Conservation (phyloP, 2,329 filamentous ascomycete genomes). For the Magnaporthiopsis poae region DNA sequence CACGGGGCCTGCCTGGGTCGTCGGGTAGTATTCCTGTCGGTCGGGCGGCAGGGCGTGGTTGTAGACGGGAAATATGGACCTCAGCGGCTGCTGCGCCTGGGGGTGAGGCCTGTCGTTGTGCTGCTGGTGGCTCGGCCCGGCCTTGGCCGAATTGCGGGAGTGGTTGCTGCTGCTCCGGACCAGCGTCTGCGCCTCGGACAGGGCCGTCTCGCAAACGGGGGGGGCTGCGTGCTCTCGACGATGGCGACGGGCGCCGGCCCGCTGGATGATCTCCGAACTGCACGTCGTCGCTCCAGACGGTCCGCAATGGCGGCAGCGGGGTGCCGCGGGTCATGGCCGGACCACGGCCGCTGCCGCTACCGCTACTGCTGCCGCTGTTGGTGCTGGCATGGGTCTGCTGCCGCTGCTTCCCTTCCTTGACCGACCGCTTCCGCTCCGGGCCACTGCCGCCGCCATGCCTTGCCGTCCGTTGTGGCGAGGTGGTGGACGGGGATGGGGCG, state of each 20-base stretch:
- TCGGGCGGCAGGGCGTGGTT: constrained; percentile 57
- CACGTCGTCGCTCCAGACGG: constrained; percentile 4
- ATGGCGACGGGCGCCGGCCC: constrained; percentile 31
- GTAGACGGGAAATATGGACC: constrained; percentile 69
- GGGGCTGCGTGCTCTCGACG: constrained; percentile 29
- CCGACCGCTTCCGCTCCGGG: constrained; percentile 22
- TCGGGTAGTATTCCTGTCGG: constrained; percentile 62
- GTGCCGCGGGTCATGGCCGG: constrained; percentile 4
- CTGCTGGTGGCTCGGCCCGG: constrained; percentile 8
- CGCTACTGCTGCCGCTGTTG: constrained; percentile 8
- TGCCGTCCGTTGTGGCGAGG: background rate
- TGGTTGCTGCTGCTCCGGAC: constrained; percentile 38
- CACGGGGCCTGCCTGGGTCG: constrained; percentile 48
- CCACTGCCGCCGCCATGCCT: constrained; percentile 14
- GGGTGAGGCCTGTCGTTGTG: constrained; percentile 9
- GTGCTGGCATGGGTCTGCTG: constrained; percentile 14
- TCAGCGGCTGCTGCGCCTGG: constrained; percentile 32
- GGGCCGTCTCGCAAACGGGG: constrained; percentile 39
- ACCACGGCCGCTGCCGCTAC: constrained; percentile 1
- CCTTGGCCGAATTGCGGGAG: constrained; percentile 37
- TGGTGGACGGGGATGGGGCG: constrained; percentile 20
- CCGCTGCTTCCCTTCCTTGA: constrained; percentile 25
- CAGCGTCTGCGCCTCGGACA: constrained; percentile 41
- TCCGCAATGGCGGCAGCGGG: constrained; percentile 9
- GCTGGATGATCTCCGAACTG: constrained; percentile 23